Evolutionary conservation across 352 stramenopile genomes (phyloP).

Genomic region (Pythium aphanidermatum): DNA sequence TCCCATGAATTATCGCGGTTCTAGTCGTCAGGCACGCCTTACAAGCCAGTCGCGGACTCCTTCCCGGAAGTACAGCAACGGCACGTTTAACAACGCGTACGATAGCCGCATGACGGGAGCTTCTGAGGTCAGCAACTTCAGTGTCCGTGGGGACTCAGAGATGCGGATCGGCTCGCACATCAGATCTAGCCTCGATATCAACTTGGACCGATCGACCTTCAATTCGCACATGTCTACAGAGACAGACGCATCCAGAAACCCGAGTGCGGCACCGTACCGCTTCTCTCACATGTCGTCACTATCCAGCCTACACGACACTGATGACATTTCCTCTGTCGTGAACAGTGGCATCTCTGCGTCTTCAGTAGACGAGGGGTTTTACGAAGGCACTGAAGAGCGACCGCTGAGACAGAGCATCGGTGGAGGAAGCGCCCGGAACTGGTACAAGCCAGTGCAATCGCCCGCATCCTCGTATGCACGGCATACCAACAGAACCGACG

Average conservation of each 20-base stretch:
- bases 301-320: constrained; percentile 19
- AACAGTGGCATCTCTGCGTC: constrained; percentile 17
- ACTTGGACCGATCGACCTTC: constrained; percentile 4
- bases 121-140: constrained; percentile 8
- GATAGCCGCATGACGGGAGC: not conserved
- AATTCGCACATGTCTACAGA: constrained; percentile 10
- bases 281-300: constrained; percentile 37
- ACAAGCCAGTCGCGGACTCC: constrained; percentile 10
- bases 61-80: constrained; percentile 3
- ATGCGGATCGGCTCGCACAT: not conserved
- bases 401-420: constrained; percentile 13
- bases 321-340: constrained; percentile 7
- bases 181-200: not conserved
- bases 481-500: constrained; percentile 23
- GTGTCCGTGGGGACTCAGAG: not conserved
- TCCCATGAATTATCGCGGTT: constrained; percentile 15
- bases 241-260: not conserved
- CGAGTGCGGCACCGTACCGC: constrained; percentile 25
- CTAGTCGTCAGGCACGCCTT: constrained; percentile 9
- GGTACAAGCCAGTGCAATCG: constrained; percentile 56
- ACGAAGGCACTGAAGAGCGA: constrained; percentile 26
- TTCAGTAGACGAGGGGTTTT: constrained; percentile 20
- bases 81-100: not conserved
- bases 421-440: constrained; percentile 19
- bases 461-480: constrained; percentile 25